Evolutionary conservation across 1,284 basidiomycete species (phyloP).

Genomic region (Naganishia liquefaciens): DNA sequence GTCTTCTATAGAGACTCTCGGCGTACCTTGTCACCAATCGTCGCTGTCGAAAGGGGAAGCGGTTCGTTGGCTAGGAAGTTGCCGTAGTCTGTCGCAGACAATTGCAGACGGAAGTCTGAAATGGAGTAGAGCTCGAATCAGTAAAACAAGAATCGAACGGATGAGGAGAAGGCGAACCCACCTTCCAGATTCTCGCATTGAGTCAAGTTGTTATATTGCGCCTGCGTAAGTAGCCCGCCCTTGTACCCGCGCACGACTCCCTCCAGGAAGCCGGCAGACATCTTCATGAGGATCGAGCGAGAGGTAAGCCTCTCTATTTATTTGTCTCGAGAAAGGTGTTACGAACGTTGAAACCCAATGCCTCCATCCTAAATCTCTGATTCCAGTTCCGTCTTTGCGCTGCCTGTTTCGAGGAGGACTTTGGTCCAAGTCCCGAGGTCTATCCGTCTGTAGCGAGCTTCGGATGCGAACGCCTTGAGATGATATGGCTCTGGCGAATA

Average conservation of each 20-base stretch:
- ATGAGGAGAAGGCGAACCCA: slow-evolving; percentile 49
- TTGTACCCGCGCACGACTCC: slow-evolving; percentile 94
- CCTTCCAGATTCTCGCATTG: slow-evolving; percentile 99
- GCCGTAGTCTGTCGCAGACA: slow-evolving; percentile 96
- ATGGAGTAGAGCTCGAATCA: background rate
- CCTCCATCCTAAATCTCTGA: slow-evolving; percentile 11
- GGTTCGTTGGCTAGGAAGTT: slow-evolving; percentile 98
- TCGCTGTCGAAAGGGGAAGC: slow-evolving; percentile 89
- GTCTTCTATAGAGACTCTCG: background rate
- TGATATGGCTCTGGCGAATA: background rate
- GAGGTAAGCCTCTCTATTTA: too few relatives aligned
- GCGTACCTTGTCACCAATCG: slow-evolving; percentile 78
- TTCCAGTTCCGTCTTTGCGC: too few relatives aligned
- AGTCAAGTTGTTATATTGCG: slow-evolving; percentile 88
- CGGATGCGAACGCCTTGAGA: background rate
- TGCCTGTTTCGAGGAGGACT: too few relatives aligned
- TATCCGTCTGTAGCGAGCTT: too few relatives aligned
- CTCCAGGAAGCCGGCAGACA: slow-evolving; percentile 72
- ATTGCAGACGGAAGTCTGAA: slow-evolving; percentile 84
- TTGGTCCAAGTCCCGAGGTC: too few relatives aligned
- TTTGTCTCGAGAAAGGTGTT: background rate
- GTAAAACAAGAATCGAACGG: background rate
- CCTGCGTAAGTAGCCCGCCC: slow-evolving; percentile 81
- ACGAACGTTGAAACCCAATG: slow-evolving; percentile 26
- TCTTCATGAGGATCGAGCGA: background rate